Base-by-base conservation (phyloP, 116 monocot species). In the Zostera marina region DNA sequence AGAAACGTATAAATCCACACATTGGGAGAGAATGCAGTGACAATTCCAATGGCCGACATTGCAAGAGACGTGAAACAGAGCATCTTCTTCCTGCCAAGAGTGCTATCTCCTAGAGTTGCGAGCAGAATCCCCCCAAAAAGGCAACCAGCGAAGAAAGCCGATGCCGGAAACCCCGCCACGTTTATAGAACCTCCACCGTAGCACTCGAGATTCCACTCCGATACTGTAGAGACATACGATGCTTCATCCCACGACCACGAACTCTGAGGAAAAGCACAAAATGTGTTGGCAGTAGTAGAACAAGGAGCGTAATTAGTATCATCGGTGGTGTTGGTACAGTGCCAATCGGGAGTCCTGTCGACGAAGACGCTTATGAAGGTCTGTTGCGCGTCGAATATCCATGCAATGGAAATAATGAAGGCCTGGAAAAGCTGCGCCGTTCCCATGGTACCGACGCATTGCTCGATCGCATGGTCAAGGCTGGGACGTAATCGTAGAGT, bases 341-440 rank as follows among this genome's bases (percentile, higher is more conserved):
- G 77, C 90, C 81, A 84, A 2, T 68, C 1, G 1, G 84, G 79
- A 4, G 44, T 47, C 1, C 74, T 63, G 56, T 91, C 90, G 11
- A 85, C 68, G 81, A 84, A 91, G 63, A 90, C 74, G 61, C 26
- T 73, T 67, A 84, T 74, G 76, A 90, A 84, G 8, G 69, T 76
- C 53, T 90, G 81, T 53, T 84, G 90, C 38, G 76, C 71, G 58
- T 90, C 89, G 66, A 90, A 84, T n/a, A 62, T 41, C 81, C 84
- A 81, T 0, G 81, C 74, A 17, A 76, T 40, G 48, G 81, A 54
- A 51, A 76, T 62, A 42, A 90, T 41, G 59, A 78, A 2, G 3
- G 81, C 73, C 10, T 62, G 80, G n/a, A 77, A 13, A 59, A 81
- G 60, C 49, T 84, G 84, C 19, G 47, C 11, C 1, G 24, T 0